A percentile compares a stretch with the other conserved stretches of the same genome.
Evolutionary conservation across 305 asterid species (phyloP).

Genomic region (Solanum hybrid): DNA sequence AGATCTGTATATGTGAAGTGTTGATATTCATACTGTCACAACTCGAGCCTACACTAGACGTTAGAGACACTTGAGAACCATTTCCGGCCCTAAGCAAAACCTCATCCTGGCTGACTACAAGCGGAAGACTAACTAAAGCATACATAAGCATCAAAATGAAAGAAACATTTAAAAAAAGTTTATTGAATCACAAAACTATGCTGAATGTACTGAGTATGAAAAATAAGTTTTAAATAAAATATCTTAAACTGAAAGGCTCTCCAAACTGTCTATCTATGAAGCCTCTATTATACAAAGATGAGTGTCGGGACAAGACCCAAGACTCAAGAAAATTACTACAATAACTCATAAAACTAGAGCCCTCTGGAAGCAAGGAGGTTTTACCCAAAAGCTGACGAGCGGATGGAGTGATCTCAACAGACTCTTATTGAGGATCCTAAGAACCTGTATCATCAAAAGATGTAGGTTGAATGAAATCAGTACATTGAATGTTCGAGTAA

Average conservation of each 20-base stretch:
- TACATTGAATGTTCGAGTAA: background rate
- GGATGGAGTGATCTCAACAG: background rate
- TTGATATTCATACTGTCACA: background rate
- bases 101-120: background rate
- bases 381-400: background rate
- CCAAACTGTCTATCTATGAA: too few species aligned
- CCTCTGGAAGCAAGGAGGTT: background rate
- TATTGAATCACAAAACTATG: background rate
- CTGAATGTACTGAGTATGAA: background rate
- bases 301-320: background rate
- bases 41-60: background rate
- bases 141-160: background rate
- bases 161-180: background rate
- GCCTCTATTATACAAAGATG: background rate
- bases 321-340: background rate
- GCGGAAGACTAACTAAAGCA: background rate
- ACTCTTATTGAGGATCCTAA: background rate
- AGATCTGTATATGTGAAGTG: background rate
- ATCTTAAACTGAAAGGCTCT: background rate
- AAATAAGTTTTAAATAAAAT: too few species aligned
- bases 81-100: background rate
- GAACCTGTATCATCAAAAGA: background rate
- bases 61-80: background rate
- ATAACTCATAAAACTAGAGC: background rate
- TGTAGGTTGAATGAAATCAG: background rate